Conservation (phyloP, 345 rosid genomes). For the Gossypium raimondii region DNA sequence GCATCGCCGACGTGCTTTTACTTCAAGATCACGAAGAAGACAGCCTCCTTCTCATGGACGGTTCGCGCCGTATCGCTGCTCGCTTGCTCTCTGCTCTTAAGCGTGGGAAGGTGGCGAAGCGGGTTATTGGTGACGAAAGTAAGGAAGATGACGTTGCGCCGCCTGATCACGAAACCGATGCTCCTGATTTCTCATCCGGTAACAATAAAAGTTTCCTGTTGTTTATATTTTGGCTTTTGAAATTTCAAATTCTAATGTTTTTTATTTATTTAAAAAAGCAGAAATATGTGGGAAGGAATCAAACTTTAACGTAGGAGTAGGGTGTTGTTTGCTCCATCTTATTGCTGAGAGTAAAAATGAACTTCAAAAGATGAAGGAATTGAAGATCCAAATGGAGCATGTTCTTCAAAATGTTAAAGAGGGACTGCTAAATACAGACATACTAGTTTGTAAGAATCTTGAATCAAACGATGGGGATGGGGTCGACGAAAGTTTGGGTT, state of each 20-base stretch:
- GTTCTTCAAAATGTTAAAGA: conserved; percentile 36
- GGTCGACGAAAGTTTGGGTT: conserved; percentile 27
- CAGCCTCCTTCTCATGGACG: not conserved
- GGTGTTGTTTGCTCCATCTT: conserved; percentile 47
- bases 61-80: conserved; percentile 11
- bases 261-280: not conserved
- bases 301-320: conserved; percentile 48
- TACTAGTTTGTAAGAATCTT: conserved; percentile 12
- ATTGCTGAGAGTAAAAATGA: conserved; percentile 54
- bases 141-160: not conserved
- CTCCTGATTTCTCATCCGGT: conserved; percentile 13
- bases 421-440: conserved; percentile 25
- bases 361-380: conserved; percentile 43
- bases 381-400: conserved; percentile 47
- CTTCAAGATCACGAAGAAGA: conserved; percentile 10
- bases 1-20: conserved; percentile 29
- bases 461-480: conserved; percentile 27
- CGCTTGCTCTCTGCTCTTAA: conserved; percentile 28
- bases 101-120: conserved; percentile 14
- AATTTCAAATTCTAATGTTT: not conserved
- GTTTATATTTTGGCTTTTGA: not conserved
- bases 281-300: conserved; percentile 30
- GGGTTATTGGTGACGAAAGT: not conserved
- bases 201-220: not conserved
- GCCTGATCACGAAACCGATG: not conserved